Base-by-base conservation (phyloP, 768 basidiomycete species). In the Postia placenta region DNA sequence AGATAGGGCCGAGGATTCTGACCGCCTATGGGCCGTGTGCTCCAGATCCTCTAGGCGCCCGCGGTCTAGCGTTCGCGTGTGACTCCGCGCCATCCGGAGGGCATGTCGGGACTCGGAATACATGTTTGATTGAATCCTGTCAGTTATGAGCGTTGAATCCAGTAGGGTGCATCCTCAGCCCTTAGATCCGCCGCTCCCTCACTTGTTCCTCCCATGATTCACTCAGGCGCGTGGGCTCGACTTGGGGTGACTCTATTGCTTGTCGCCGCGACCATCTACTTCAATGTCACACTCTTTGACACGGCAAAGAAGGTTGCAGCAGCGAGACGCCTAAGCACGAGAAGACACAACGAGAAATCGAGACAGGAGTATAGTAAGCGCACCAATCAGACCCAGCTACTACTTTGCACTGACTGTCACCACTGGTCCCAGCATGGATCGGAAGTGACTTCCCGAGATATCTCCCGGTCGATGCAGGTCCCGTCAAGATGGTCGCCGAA, bases 381-480 rank as follows among this genome's bases (percentile, higher is more conserved):
- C 15, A n/a, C 30, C 7, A 15, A 15, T 33, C 15, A 15, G 9
- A 7, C 9, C 30, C 9, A 15, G 30, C 30, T 7, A 33, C 15
- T 7, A 15, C 30, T 33, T 33, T 15, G 15, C 15, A 15, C 30
- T 33, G 30, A 33, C 7, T 33, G 15, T 15, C 9, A 7, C 9
- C 7, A 7, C 15, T 15, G 30, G 9, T 7, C 15, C 30, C 15
- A 70, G 67, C 64, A 1, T 67, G 59, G 42, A 48, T 63, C 4
- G 66, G 59, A 1, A 50, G 59, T 28, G 69, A 70, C 52, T 59
- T 57, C 41, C 67, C 67, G 17, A 51, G 57, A 25, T 28, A 51
- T 14, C 30, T 53, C 25, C 49, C 55, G 0, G 62, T 65, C 25
- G 24, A 48, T n/a, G 36, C 48, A 4, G 11, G 43, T 4, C 33